Evolutionary conservation across 768 basidiomycete genomes (phyloP).

Genomic region (Multifurca ochricompacta): DNA sequence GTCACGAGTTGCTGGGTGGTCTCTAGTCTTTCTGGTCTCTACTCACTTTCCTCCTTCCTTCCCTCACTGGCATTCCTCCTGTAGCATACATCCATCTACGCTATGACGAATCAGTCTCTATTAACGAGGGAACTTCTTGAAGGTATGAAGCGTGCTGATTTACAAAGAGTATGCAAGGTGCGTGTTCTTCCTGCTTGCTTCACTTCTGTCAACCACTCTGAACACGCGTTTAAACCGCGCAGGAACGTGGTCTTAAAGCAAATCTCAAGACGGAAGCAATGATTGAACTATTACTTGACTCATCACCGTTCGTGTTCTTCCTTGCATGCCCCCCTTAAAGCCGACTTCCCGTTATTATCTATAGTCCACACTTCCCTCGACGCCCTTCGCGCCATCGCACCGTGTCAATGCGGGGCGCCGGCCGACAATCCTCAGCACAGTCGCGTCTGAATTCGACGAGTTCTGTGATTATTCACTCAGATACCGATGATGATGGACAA

Average conservation of each 20-base stretch:
- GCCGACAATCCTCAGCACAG: conserved; percentile 9
- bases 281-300: conserved; percentile 64
- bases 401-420: conserved; percentile 3
- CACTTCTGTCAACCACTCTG: neutral
- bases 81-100: too few species aligned
- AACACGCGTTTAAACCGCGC: conserved; percentile 10
- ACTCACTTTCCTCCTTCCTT: neutral
- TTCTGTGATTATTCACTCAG: conserved; percentile 21
- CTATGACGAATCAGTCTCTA: conserved; percentile 33
- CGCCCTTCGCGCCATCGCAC: conserved; percentile 13
- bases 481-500: conserved; percentile 16
- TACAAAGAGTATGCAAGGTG: conserved; percentile 60
- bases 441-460: conserved; percentile 20
- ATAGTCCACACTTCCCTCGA: conserved; percentile 10
- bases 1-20: too few species aligned
- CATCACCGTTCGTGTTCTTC: conserved; percentile 18
- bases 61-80: too few species aligned
- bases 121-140: conserved; percentile 40
- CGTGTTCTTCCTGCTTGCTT: conserved; percentile 18
- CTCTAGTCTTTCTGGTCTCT: too few species aligned
- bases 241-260: conserved; percentile 78
- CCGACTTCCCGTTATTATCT: conserved; percentile 21
- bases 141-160: conserved; percentile 44
- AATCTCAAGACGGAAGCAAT: conserved; percentile 76
- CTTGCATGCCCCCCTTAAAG: neutral